phyloP scores from a whole-genome alignment of 208 protist genomes.

The Trypanosoma mega region DNA sequence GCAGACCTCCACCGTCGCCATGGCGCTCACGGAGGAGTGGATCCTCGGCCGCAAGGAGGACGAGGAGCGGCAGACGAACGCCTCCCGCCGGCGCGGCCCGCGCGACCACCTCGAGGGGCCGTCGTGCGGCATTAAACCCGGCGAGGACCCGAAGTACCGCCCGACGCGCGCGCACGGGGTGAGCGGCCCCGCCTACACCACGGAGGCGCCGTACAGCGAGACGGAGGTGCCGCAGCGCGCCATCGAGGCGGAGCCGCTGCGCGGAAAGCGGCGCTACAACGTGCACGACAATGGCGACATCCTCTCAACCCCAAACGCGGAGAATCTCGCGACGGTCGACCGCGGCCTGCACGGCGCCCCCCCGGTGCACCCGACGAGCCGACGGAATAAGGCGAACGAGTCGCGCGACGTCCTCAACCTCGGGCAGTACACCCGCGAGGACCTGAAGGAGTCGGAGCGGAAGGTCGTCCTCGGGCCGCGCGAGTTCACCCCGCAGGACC shows the following conservation, averaged over 20 bases:
- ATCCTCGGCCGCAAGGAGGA: slow-evolving; percentile 41
- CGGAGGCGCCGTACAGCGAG: slow-evolving; percentile 37
- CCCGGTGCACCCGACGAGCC: not conserved
- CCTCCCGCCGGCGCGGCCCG: slow-evolving; percentile 8
- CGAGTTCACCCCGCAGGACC: slow-evolving; percentile 42
- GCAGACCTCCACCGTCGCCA: slow-evolving; percentile 50
- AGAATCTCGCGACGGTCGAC: not conserved
- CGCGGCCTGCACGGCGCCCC: not conserved
- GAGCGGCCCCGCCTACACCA: slow-evolving; percentile 18
- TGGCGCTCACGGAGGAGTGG: slow-evolving; percentile 74
- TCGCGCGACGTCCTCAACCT: slow-evolving; percentile 79
- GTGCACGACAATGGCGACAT: slow-evolving; percentile 7
- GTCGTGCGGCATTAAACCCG: slow-evolving; percentile 18
- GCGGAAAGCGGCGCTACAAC: slow-evolving; percentile 16
- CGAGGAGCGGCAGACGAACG: not conserved
- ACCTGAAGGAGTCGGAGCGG: slow-evolving; percentile 63
- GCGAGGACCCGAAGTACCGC: slow-evolving; percentile 29
- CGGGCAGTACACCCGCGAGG: slow-evolving; percentile 52
- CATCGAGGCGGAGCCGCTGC: no score
- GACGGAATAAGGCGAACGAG: slow-evolving; percentile 56
- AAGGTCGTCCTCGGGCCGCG: slow-evolving; percentile 50
- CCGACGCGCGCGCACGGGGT: slow-evolving; percentile 18
- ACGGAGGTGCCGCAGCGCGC: not conserved
- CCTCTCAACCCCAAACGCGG: not conserved
- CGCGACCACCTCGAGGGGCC: slow-evolving; percentile 30